These are phyloP conservation scores for Phylloporus gajari DNA, from an alignment of 1,284 basidiomycete genomes.

Conservation along the genomic window DNA sequence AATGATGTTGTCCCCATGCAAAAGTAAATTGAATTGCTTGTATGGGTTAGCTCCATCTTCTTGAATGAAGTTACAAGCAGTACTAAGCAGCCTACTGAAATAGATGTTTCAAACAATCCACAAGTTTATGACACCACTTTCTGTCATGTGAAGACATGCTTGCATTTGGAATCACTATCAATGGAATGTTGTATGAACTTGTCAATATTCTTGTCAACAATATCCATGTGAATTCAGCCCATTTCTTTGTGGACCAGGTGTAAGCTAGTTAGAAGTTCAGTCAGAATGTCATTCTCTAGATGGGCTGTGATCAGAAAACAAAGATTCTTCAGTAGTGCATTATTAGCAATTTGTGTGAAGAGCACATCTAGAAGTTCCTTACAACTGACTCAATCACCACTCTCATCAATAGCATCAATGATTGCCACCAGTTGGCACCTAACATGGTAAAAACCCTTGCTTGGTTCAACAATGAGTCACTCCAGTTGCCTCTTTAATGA, in stretches of 20 bases:
- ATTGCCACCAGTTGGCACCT: slow-evolving; percentile 14
- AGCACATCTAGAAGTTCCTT: slow-evolving; percentile 2
- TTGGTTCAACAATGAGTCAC: slow-evolving; percentile 8
- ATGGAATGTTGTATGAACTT: neutral
- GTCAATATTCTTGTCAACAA: neutral
- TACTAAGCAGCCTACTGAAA: no score
- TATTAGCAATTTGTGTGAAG: neutral
- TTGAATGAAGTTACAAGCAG: neutral
- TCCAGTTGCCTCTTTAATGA: slow-evolving; percentile 12
- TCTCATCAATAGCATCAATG: slow-evolving; percentile 24
- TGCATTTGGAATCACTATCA: neutral
- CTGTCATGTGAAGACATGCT: neutral
- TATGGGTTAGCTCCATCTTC: neutral
- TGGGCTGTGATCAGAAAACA: slow-evolving; percentile 11
- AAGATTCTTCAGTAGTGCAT: slow-evolving; percentile 3
- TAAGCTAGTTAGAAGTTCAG: neutral
- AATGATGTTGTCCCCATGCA: no score
- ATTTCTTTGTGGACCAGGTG: slow-evolving; percentile 1
- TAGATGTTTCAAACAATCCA: neutral
- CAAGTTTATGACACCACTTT: slow-evolving; percentile 18
- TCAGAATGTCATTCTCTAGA: neutral
- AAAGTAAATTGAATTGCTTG: neutral
- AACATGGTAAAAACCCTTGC: neutral
- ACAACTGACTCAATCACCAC: slow-evolving; percentile 8
- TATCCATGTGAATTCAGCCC: neutral